Evolutionary conservation across 2,329 filamentous ascomycete genomes (phyloP).

Genomic region (Colletotrichum costaricense): DNA sequence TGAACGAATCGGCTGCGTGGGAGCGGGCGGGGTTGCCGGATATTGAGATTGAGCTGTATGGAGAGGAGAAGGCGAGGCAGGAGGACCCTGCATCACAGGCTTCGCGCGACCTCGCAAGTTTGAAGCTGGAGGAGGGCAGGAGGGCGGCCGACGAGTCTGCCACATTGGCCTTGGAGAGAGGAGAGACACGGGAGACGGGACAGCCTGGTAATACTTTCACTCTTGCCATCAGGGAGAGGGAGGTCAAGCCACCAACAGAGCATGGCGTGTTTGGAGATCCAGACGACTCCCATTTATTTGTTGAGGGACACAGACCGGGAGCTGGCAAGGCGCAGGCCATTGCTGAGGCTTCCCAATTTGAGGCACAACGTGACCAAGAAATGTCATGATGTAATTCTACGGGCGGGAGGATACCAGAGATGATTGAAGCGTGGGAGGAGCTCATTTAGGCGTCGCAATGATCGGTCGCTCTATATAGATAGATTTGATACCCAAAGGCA

Average conservation of each 20-base stretch:
- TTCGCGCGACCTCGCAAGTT: conserved; percentile 51
- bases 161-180: conserved; percentile 64
- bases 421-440: not conserved
- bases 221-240: conserved; percentile 65
- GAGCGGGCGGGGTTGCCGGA: conserved; percentile 72
- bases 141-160: conserved; percentile 52
- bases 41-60: conserved; percentile 70
- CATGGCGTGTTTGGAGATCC: conserved; percentile 34
- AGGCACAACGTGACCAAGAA: not conserved
- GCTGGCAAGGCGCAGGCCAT: conserved; percentile 38
- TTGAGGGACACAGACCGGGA: conserved; percentile 61
- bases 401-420: not conserved
- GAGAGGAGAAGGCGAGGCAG: conserved; percentile 67
- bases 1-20: conserved; percentile 88
- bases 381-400: not conserved
- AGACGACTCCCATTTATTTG: conserved; percentile 55
- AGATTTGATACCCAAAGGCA: conserved; percentile 33
- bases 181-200: conserved; percentile 41
- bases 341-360: conserved; percentile 42
- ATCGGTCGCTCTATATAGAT: conserved; percentile 14
- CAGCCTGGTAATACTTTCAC: conserved; percentile 50
- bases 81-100: conserved; percentile 55
- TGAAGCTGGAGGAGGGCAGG: conserved; percentile 58
- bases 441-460: not conserved
- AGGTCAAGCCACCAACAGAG: conserved; percentile 46